These are phyloP conservation scores for Eimeria praecox DNA, from an alignment of 169 alveolate genomes.

Conservation along the genomic window DNA sequence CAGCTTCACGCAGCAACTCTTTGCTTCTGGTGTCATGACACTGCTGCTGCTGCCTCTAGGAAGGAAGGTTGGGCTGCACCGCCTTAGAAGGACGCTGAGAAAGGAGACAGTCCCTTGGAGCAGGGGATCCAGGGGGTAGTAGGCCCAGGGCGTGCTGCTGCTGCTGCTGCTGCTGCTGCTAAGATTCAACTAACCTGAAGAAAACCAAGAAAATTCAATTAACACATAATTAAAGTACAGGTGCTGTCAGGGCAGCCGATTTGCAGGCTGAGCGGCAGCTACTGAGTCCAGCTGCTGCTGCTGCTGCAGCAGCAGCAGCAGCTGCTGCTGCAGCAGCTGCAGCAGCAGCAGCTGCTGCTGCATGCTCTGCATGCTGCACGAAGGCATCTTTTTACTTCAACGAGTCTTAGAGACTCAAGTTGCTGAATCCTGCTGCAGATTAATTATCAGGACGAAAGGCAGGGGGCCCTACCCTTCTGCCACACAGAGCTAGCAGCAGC, in stretches of 20 bases:
- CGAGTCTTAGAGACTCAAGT: not conserved
- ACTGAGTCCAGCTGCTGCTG: not conserved
- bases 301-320: conserved; percentile 23
- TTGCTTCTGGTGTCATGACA: not conserved
- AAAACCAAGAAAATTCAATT: not conserved
- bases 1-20: not conserved
- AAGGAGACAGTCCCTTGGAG: conserved; percentile 18
- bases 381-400: conserved; percentile 6
- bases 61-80: not conserved
- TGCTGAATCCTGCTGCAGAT: not conserved
- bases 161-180: not conserved
- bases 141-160: not conserved
- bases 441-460: not conserved
- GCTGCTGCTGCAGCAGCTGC: conserved; percentile 8
- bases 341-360: conserved; percentile 43
- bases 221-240: not conserved
- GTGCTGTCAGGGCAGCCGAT: not conserved
- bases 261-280: not conserved
- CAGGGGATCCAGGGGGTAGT: not conserved
- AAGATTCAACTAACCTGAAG: not conserved
- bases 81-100: not conserved
- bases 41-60: not conserved
- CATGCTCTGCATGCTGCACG: conserved; percentile 23
- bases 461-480: conserved; percentile 41
- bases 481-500: conserved; percentile 20